These are phyloP conservation scores for Neurospora sp. DNA, from an alignment of 495 filamentous ascomycete species.

Conservation along the genomic window DNA sequence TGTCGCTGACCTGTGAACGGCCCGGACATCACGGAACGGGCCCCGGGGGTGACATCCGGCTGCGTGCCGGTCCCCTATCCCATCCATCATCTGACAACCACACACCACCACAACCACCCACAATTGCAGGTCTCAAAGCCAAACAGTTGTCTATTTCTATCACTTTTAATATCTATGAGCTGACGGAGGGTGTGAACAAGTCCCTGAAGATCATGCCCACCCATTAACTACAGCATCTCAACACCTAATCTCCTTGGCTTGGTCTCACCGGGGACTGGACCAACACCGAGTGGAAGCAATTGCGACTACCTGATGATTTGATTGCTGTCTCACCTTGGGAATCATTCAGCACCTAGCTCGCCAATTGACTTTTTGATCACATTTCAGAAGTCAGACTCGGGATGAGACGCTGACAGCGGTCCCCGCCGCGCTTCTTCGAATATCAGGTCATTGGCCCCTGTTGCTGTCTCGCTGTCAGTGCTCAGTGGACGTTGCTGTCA, in stretches of 20 bases:
- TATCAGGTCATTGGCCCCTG: neutral
- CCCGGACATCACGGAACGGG: neutral
- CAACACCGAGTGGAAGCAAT: neutral
- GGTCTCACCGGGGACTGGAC: neutral
- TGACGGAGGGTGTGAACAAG: neutral
- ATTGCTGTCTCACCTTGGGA: neutral
- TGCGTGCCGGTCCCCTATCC: neutral
- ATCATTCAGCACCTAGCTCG: neutral
- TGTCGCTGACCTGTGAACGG: neutral
- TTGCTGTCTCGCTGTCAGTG: neutral
- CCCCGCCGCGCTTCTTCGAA: neutral
- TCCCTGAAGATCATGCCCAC: neutral
- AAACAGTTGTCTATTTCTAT: neutral
- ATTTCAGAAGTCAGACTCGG: neutral
- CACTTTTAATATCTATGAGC: neutral
- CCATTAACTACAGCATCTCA: neutral
- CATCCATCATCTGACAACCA: neutral
- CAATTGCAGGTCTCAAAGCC: neutral
- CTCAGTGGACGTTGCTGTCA: neutral
- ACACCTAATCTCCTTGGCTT: neutral
- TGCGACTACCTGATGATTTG: neutral
- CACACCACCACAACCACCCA: neutral
- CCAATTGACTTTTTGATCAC: neutral
- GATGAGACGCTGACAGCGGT: neutral
- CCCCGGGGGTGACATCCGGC: neutral